Evolutionary conservation across 2,329 filamentous ascomycete species (phyloP), one percentile per base, ranked within the genome.

Genomic region (Neophaeococcomyces mojaviensis): DNA sequence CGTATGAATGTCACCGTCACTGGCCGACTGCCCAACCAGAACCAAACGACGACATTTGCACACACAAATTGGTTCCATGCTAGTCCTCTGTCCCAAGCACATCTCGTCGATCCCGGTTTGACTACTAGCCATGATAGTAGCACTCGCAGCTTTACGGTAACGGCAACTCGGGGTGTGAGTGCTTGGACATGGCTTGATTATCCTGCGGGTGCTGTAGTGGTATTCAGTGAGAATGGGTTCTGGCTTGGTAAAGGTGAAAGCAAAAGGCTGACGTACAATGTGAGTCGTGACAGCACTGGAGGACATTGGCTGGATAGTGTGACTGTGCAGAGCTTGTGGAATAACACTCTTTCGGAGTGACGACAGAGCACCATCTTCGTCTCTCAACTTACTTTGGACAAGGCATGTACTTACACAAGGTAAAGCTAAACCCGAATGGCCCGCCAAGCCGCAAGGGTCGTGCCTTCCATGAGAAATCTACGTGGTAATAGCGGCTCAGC

Each of bases 141-240:
- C 3, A 64, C 60, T 30, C 41, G 28, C n/a, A 20, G n/a, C 2
- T 77, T 77, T 50, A 70, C 64, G 0, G 68, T 78, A 1, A 64
- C 65, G 28, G 73, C 74, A 0, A 70, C 61, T 12, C 63, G 50
- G 1, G 74, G 72, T 0, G 65, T 76, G 1, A 72, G 74, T 3
- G 64, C 73, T 3, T 78, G 73, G 63, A 76, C 74, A 1, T 79
- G 74, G 74, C 57, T 79, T 2, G 73, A 74, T 44, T 71, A 76
- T 47, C 73, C 74, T 1, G 60, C 65, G 1, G 70, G 68, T 0
- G 63, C 67, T 1, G 66, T 77, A 8, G 63, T 74, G 1, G 67
- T 68, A 28, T 80, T 79, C 49, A 69, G 76, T 5, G 63, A 68
- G 1, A 79, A 79, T 55, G 68, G 67, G 0, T 79, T 79, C 49